Conservation (phyloP, 2,329 filamentous ascomycete genomes). For the Alternaria atra region DNA sequence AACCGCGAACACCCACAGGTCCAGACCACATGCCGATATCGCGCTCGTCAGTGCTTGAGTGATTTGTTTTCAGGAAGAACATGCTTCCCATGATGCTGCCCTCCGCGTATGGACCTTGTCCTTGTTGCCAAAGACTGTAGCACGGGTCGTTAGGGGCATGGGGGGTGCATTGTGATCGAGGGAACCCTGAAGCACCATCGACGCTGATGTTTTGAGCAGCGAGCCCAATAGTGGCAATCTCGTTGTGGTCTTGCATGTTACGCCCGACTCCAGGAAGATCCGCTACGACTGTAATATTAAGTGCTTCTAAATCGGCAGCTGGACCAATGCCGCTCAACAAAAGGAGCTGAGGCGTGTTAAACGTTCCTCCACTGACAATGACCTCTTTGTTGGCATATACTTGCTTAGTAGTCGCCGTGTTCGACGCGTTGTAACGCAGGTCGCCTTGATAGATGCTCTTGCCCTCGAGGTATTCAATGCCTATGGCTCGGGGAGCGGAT, state of each 20-base stretch:
- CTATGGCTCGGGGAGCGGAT: conserved; percentile 52
- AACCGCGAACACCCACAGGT: neutral
- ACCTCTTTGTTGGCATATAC: conserved; percentile 34
- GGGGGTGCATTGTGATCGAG: neutral
- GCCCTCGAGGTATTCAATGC: conserved; percentile 51
- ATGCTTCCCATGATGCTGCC: neutral
- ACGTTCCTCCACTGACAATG: conserved; percentile 58
- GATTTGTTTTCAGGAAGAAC: neutral
- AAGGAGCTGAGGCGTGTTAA: conserved; percentile 70
- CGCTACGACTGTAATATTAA: conserved; percentile 62
- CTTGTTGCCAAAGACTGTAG: neutral
- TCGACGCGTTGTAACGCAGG: conserved; percentile 44
- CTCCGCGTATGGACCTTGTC: neutral
- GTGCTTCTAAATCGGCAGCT: conserved; percentile 57
- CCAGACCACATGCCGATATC: neutral
- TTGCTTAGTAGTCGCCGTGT: conserved; percentile 36
- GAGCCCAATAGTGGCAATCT: neutral
- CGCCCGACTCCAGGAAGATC: neutral
- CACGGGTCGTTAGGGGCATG: neutral
- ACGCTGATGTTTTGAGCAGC: neutral
- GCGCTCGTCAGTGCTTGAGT: neutral
- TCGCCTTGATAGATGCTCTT: conserved; percentile 51
- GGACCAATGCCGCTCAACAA: conserved; percentile 70
- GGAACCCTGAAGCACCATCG: neutral
- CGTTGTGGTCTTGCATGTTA: neutral